phyloP scores from a whole-genome alignment of 1,284 basidiomycete species.

The Athelia sp. region DNA sequence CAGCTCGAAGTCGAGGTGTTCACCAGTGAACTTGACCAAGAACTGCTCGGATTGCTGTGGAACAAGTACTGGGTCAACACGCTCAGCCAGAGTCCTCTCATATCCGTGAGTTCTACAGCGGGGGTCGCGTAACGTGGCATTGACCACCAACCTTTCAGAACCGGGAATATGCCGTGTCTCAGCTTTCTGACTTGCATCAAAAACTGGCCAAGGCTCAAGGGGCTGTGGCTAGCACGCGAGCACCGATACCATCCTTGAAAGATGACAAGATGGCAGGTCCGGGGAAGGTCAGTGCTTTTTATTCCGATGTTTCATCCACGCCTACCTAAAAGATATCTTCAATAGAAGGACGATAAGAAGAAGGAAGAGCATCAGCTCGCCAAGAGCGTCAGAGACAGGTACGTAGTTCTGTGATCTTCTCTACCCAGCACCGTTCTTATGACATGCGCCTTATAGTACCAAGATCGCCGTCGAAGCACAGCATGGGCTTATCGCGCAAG shows the following conservation, averaged over 20 bases:
- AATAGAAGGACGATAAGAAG: slow-evolving; percentile 63
- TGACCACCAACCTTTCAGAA: slow-evolving; percentile 51
- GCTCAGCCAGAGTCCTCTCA: slow-evolving; percentile 84
- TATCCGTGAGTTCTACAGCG: slow-evolving; percentile 64
- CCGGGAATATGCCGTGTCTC: slow-evolving; percentile 85
- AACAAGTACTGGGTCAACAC: slow-evolving; percentile 99
- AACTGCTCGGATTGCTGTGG: slow-evolving; percentile 88
- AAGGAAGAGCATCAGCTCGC: slow-evolving; percentile 73
- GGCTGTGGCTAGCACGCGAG: slow-evolving; percentile 50
- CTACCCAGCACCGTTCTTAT: neutral
- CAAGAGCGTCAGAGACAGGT: slow-evolving; percentile 86
- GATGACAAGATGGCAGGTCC: slow-evolving; percentile 40
- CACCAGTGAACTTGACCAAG: slow-evolving; percentile 84
- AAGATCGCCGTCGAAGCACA: slow-evolving; percentile 87
- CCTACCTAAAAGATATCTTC: neutral
- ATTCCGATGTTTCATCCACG: slow-evolving; percentile 20
- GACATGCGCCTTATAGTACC: slow-evolving; percentile 60
- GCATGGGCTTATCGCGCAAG: slow-evolving; percentile 86
- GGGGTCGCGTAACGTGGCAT: slow-evolving; percentile 2
- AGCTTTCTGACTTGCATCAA: slow-evolving; percentile 83
- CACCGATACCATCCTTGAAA: slow-evolving; percentile 45
- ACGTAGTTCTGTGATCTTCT: slow-evolving; percentile 15
- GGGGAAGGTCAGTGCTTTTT: slow-evolving; percentile 17
- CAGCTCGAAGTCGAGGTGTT: slow-evolving; percentile 92
- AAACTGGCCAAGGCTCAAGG: slow-evolving; percentile 72